Evolutionary conservation across 2,329 filamentous ascomycete species (phyloP).

Genomic region (Pseudomassariella vexata): DNA sequence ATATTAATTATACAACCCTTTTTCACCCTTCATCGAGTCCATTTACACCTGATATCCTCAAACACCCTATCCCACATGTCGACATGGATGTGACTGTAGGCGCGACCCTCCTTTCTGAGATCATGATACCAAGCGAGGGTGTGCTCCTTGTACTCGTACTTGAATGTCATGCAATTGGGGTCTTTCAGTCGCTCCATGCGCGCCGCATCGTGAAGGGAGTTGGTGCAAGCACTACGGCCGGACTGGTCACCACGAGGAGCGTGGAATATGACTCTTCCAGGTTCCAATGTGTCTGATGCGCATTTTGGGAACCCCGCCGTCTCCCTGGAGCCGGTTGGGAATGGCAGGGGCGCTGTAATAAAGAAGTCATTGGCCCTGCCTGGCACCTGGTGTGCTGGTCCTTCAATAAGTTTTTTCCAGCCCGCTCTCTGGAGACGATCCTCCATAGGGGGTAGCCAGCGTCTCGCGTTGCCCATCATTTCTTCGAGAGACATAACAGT

Average conservation of each 20-base stretch:
- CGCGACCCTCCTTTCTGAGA: slow-evolving; percentile 39
- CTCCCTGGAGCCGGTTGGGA: slow-evolving; percentile 13
- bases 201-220: slow-evolving; percentile 37
- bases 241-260: slow-evolving; percentile 30
- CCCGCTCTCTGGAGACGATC: slow-evolving; percentile 24
- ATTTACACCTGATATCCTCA: too few relatives aligned
- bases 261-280: slow-evolving; percentile 38
- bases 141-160: slow-evolving; percentile 37
- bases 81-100: slow-evolving; percentile 43
- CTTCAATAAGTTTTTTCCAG: slow-evolving; percentile 30
- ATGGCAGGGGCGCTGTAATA: slow-evolving; percentile 9
- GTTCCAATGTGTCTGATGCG: slow-evolving; percentile 16
- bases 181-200: slow-evolving; percentile 13
- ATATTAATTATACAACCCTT: too few relatives aligned
- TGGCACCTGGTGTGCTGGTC: too few relatives aligned
- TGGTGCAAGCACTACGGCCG: slow-evolving; percentile 29
- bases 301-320: slow-evolving; percentile 14
- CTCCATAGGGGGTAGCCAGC: slow-evolving; percentile 29
- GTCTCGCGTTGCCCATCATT: slow-evolving; percentile 25
- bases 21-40: too few relatives aligned
- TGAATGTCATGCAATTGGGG: slow-evolving; percentile 18
- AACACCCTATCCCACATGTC: slow-evolving; percentile 37
- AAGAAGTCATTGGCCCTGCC: too few relatives aligned
- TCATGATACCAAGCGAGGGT: slow-evolving; percentile 48
- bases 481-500: slow-evolving; percentile 32